These are phyloP conservation scores for Camelina laxa DNA, from an alignment of 345 rosid genomes.

Conservation along the genomic window DNA sequence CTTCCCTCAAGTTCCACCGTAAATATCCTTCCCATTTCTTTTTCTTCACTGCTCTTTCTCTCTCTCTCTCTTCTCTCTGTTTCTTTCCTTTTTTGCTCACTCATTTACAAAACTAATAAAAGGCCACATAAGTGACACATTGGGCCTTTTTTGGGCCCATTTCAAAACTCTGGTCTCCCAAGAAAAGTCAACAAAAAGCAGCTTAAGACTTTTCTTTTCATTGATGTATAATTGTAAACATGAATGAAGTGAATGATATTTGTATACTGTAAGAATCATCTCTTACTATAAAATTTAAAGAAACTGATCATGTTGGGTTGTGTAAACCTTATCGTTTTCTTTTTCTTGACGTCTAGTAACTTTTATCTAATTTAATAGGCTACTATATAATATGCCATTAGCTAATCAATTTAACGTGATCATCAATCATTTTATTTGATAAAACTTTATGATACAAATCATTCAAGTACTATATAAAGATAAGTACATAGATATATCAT, in stretches of 20 bases:
- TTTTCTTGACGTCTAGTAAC: background rate
- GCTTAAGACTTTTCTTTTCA: background rate
- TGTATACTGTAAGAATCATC: too few species aligned
- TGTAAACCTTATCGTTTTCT: background rate
- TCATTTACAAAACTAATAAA: background rate
- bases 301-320: background rate
- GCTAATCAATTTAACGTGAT: background rate
- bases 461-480: conserved; percentile 14
- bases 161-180: background rate
- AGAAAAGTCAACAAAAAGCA: conserved; percentile 13
- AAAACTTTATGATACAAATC: conserved; percentile 6
- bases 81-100: background rate
- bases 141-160: conserved; percentile 27
- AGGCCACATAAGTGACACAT: conserved; percentile 11
- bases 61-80: conserved; percentile 14
- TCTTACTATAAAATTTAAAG: too few species aligned
- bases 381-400: background rate
- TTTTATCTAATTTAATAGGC: background rate
- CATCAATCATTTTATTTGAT: background rate
- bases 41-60: background rate
- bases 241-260: too few species aligned
- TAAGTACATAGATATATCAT: background rate
- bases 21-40: conserved; percentile 79
- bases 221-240: too few species aligned
- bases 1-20: conserved; percentile 93